These are phyloP conservation scores for Teunomyces cretensis DNA, from an alignment of 805 yeast species.

Conservation along the genomic window DNA sequence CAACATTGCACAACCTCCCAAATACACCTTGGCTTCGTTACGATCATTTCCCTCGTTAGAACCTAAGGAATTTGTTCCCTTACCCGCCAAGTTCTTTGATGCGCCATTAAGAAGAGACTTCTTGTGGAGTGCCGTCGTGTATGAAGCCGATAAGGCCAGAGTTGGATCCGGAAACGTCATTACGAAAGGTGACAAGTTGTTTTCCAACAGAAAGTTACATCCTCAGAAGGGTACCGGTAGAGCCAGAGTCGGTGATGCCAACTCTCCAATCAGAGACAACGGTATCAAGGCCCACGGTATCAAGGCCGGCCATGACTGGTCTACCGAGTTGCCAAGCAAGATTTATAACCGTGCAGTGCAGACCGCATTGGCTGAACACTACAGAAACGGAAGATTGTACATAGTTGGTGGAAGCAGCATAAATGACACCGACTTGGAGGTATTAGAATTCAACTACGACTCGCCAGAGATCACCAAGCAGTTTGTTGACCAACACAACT, in stretches of 20 bases:
- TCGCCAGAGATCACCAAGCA: slow-evolving; percentile 49
- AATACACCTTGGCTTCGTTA: slow-evolving; percentile 71
- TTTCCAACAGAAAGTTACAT: slow-evolving; percentile 74
- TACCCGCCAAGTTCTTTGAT: slow-evolving; percentile 67
- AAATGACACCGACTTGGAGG: slow-evolving; percentile 15
- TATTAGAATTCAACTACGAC: slow-evolving; percentile 38
- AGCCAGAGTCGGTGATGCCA: slow-evolving; percentile 95
- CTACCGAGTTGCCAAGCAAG: slow-evolving; percentile 72
- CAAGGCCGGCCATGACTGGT: slow-evolving; percentile 85
- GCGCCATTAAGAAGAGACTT: slow-evolving; percentile 85
- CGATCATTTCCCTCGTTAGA: slow-evolving; percentile 89
- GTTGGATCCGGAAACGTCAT: slow-evolving; percentile 88
- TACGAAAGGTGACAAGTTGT: slow-evolving; percentile 83
- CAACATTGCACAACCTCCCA: slow-evolving; percentile 50
- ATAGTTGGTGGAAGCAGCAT: slow-evolving; percentile 55
- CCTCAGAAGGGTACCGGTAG: slow-evolving; percentile 94
- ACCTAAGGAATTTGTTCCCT: slow-evolving; percentile 75
- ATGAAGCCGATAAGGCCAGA: slow-evolving; percentile 84
- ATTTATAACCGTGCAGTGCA: slow-evolving; percentile 75
- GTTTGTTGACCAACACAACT: slow-evolving; percentile 49
- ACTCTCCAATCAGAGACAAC: slow-evolving; percentile 86
- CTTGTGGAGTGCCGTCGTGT: slow-evolving; percentile 91
- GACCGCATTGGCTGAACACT: slow-evolving; percentile 79
- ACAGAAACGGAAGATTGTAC: slow-evolving; percentile 68
- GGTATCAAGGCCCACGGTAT: slow-evolving; percentile 91